phyloP scores from a whole-genome alignment of 768 basidiomycete species.

The Amanita polypyramis region DNA sequence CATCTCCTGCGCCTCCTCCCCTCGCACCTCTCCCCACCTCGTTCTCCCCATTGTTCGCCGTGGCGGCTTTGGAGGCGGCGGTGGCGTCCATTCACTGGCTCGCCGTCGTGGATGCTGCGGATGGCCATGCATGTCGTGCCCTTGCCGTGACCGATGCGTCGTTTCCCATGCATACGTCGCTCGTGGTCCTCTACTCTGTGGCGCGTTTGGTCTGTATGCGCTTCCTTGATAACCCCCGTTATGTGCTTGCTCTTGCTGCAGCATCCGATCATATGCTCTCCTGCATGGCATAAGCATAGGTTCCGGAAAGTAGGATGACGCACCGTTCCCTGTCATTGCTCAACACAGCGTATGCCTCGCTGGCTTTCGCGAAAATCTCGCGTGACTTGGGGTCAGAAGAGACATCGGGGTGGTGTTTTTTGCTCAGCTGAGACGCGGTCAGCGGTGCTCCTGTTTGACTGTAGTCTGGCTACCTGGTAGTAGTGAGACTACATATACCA shows the following conservation, averaged over 20 bases:
- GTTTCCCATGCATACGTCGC: conserved; percentile 33
- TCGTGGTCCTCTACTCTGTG: conserved; percentile 19
- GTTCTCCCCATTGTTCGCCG: neutral
- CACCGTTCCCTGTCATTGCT: conserved; percentile 34
- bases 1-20: conserved; percentile 16
- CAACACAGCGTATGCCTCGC: conserved; percentile 34
- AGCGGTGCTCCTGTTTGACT: neutral
- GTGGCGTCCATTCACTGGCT: neutral
- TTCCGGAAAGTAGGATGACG: neutral
- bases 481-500: conserved; percentile 24
- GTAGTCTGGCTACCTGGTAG: conserved; percentile 22
- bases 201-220: conserved; percentile 13
- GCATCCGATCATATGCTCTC: conserved; percentile 33
- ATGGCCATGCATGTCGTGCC: conserved; percentile 13
- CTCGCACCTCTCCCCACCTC: conserved; percentile 15
- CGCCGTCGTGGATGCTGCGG: conserved; percentile 11
- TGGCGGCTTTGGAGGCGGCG: neutral
- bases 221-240: conserved; percentile 8
- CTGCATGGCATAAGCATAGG: conserved; percentile 13
- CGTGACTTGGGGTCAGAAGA: conserved; percentile 30
- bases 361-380: conserved; percentile 27
- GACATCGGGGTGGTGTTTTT: conserved; percentile 38
- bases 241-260: conserved; percentile 18
- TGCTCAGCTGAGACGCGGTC: conserved; percentile 25
- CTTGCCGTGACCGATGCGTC: conserved; percentile 14